These are phyloP conservation scores for Leucosporidium creatinivorum DNA, from an alignment of 768 basidiomycete genomes.

Conservation along the genomic window DNA sequence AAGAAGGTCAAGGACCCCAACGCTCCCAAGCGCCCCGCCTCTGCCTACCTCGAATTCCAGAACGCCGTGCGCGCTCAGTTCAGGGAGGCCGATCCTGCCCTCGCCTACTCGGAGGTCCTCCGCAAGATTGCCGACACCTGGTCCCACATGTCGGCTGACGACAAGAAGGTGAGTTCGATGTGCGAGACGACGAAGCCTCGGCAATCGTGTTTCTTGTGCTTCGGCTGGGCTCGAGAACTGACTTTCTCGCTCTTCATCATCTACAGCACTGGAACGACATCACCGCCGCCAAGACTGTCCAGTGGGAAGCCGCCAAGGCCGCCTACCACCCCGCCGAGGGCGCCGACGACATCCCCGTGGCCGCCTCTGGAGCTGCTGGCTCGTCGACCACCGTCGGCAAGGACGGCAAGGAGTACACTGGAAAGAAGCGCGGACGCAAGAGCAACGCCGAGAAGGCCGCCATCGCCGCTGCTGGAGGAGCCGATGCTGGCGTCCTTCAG, in stretches of 20 bases:
- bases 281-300: conserved; percentile 24
- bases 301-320: conserved; percentile 18
- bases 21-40: conserved; percentile 86
- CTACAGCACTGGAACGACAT: conserved; percentile 27
- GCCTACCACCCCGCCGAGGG: conserved; percentile 30
- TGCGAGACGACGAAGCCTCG: not conserved
- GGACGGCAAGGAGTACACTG: conserved; percentile 17
- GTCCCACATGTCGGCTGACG: conserved; percentile 57
- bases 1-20: conserved; percentile 79
- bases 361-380: not conserved
- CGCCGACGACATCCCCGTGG: conserved; percentile 11
- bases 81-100: conserved; percentile 56
- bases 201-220: not conserved
- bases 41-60: conserved; percentile 90
- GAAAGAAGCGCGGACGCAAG: conserved; percentile 33
- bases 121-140: conserved; percentile 65
- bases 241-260: not conserved
- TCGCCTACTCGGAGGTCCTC: conserved; percentile 67
- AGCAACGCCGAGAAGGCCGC: conserved; percentile 19
- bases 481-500: not conserved
- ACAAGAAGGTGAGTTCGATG: conserved; percentile 60
- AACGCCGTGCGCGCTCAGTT: conserved; percentile 74
- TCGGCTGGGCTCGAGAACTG: not conserved
- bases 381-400: not conserved
- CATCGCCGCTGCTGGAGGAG: conserved; percentile 9